Conservation (phyloP, 208 protist species). For the Trypanosoma cruzi region DNA sequence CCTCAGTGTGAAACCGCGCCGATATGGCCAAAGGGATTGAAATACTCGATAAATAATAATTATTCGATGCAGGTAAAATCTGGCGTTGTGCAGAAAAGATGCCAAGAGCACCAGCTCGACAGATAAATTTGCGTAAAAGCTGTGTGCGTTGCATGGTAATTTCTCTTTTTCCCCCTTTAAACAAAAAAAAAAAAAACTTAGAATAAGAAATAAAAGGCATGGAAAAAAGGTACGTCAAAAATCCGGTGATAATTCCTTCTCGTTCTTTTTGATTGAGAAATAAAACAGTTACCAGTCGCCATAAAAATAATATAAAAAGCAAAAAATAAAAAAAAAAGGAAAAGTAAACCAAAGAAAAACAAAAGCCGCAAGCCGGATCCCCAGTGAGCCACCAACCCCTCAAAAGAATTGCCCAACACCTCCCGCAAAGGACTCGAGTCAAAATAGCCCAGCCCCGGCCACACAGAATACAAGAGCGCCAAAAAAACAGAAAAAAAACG, state of each 20-base stretch:
- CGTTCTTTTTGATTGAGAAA: too few species aligned
- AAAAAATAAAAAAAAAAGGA: too few species aligned
- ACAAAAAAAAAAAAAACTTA: conserved; percentile 7
- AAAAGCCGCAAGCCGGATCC: too few species aligned
- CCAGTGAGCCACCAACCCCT: too few species aligned
- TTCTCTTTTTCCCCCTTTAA: conserved; percentile 6
- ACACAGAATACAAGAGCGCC: too few species aligned
- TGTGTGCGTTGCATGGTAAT: conserved; percentile 28
- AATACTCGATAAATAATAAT: not conserved
- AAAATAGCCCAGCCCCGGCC: too few species aligned
- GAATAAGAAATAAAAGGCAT: conserved; percentile 15
- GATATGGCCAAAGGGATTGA: conserved; percentile 26
- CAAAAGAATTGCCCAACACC: too few species aligned
- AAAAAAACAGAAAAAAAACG: too few species aligned
- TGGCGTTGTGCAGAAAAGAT: conserved; percentile 5
- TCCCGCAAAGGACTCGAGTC: too few species aligned
- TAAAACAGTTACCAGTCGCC: too few species aligned
- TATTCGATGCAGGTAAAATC: conserved; percentile 12
- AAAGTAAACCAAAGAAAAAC: too few species aligned
- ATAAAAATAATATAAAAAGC: too few species aligned
- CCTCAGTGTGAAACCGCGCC: conserved; percentile 59
- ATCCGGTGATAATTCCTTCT: not conserved
- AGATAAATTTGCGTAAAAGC: conserved; percentile 24
- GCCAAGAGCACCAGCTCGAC: conserved; percentile 9
- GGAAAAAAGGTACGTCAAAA: conserved; percentile 4